Conservation (phyloP, 1,139 yeast species). For the Kurtzmaniella natalensis region DNA sequence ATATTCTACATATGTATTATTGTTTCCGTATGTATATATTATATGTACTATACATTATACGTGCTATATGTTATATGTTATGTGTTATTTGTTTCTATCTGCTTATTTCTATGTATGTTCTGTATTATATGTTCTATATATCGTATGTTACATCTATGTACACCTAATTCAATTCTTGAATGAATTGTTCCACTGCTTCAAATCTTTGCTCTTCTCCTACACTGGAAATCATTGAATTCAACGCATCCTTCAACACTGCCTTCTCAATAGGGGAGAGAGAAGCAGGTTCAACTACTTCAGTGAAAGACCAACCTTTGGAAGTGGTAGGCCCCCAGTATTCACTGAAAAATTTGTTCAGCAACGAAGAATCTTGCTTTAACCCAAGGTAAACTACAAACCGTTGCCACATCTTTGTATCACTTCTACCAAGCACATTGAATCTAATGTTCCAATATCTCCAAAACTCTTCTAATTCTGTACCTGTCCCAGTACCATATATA, state of each 20-base stretch:
- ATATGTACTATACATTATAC: no score
- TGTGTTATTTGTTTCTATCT: no score
- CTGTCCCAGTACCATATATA: constrained; percentile 29
- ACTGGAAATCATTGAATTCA: not conserved
- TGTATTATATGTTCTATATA: no score
- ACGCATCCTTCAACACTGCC: not conserved
- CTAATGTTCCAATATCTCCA: constrained; percentile 4
- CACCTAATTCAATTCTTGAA: no score
- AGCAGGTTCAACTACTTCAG: constrained; percentile 17
- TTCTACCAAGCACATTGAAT: not conserved
- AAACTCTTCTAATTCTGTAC: not conserved
- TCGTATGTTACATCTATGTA: no score
- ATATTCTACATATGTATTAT: no score
- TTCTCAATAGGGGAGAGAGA: constrained; percentile 3
- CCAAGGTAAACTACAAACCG: constrained; percentile 33
- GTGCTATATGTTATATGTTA: no score
- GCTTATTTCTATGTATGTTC: no score
- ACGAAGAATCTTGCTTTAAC: constrained; percentile 21
- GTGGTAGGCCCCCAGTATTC: constrained; percentile 22
- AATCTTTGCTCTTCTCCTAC: constrained; percentile 1
- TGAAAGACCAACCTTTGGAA: constrained; percentile 11
- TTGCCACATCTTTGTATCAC: constrained; percentile 23
- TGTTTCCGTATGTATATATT: no score
- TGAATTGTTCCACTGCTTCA: no score
- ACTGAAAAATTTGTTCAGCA: constrained; percentile 28